Evolutionary conservation across 2,329 filamentous ascomycete genomes (phyloP), one percentile per base, ranked within the genome.

Genomic region (Diaporthe sp.): DNA sequence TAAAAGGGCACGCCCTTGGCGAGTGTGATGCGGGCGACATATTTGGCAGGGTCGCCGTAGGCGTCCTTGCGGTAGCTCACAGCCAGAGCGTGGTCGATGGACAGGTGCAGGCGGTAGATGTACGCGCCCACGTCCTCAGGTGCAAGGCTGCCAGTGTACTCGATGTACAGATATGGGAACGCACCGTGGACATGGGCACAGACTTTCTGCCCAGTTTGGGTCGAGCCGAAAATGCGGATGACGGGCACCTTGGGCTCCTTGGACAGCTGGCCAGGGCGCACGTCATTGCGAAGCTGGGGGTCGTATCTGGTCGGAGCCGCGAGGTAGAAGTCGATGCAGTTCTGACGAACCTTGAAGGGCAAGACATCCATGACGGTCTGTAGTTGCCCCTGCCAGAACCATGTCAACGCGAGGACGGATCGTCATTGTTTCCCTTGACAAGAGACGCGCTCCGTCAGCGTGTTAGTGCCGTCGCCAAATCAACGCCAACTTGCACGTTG

Each of bases 301-400:
- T 98, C 96, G 82, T 97, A 93, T 78, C 89, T 88, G 68, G 95
- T 94, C 25, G 95, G 94, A 15, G 88, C 88, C 53, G 92, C 91
- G 85, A 98, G 95, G 83, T 98, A 99, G 83, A 97, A 93, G 84
- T 99, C 97, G 85, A 99, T 93, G 86, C 95, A 98, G 83, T 99
- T 98, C 81, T 99, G 87, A 79, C 96, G 94, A 81, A 99, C 92
- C 79, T 94, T 93, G 85, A 99, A 98, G 78, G 90, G 87, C 58
- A 71, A 63, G 39, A 51, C 56, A 80, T 95, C 93, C 93, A 86
- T 86, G 77, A 75, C 80, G 79, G 47, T 51, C 47, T 59, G 50
- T 30, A 50, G 47, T 66, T 39, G 56, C 58, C 73, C 32, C 72
- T 59, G 51, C 39, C n/a, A 32, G 19, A 8, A 4, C 22, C n/a